Evolutionary conservation across 805 yeast genomes (phyloP).

Genomic region (Wickerhamomyces tratensis): DNA sequence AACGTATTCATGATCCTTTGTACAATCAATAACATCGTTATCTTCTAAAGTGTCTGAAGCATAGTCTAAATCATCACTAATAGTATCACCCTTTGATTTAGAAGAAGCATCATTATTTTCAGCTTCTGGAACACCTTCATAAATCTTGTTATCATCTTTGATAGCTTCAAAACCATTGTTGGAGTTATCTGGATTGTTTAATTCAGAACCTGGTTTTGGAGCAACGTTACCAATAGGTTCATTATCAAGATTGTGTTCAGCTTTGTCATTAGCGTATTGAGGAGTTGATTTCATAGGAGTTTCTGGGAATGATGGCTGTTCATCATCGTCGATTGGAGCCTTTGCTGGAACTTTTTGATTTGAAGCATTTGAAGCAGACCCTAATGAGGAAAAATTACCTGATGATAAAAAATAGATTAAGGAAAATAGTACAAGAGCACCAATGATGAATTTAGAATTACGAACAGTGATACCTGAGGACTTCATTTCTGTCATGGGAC

Average conservation of each 20-base stretch:
- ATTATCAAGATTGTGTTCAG: conserved; percentile 6
- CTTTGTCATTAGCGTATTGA: conserved; percentile 15
- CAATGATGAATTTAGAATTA: conserved; percentile 42
- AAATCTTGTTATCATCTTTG: conserved; percentile 16
- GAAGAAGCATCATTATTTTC: background rate
- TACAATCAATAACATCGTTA: conserved; percentile 20
- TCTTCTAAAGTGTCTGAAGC: conserved; percentile 4
- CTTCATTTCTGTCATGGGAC: background rate
- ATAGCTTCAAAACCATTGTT: conserved; percentile 16
- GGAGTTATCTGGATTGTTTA: conserved; percentile 4
- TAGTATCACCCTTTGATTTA: conserved; percentile 4
- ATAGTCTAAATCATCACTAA: conserved; percentile 11
- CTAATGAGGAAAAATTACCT: conserved; percentile 15
- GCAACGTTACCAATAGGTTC: conserved; percentile 18
- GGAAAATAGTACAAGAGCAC: conserved; percentile 40
- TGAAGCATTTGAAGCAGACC: conserved; percentile 17
- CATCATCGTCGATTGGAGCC: conserved; percentile 3
- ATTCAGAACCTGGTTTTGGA: conserved; percentile 15
- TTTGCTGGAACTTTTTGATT: conserved; percentile 4
- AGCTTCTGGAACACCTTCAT: conserved; percentile 19
- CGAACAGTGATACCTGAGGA: conserved; percentile 22
- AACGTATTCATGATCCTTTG: conserved; percentile 53
- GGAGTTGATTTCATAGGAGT: conserved; percentile 7
- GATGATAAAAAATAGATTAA: conserved; percentile 40
- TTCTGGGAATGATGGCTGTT: background rate